Percentiles rank a stretch among this genome's conserved stretches.
phyloP scores from a whole-genome alignment of 1,284 basidiomycete genomes.

The Moniliophthora roreri region DNA sequence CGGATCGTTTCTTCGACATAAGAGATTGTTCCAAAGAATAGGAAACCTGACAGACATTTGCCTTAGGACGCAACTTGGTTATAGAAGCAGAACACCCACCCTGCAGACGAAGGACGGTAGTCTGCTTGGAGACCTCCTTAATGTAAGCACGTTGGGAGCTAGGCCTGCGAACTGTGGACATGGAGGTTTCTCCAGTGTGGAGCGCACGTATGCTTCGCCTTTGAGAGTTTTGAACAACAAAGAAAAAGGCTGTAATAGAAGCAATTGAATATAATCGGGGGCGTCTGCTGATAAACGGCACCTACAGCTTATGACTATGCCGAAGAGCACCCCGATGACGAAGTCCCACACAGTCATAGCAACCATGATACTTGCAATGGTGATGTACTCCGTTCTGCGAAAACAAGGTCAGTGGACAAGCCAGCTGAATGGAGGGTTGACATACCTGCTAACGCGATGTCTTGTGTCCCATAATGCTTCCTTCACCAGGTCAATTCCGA shows the following conservation, averaged over 20 bases:
- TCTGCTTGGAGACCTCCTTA: slow-evolving; percentile 89
- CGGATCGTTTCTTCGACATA: slow-evolving; percentile 84
- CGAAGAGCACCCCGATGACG: slow-evolving; percentile 91
- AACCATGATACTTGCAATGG: slow-evolving; percentile 79
- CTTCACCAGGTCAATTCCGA: slow-evolving; percentile 93
- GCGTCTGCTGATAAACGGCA: slow-evolving; percentile 11
- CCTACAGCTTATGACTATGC: slow-evolving; percentile 88
- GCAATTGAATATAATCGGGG: slow-evolving; percentile 14
- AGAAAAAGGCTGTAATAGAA: slow-evolving; percentile 74
- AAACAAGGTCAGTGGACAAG: neutral
- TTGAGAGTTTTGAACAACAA: slow-evolving; percentile 92
- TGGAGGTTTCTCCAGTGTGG: slow-evolving; percentile 77
- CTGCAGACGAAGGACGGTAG: slow-evolving; percentile 87
- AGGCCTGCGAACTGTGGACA: slow-evolving; percentile 92
- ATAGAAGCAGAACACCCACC: slow-evolving; percentile 37
- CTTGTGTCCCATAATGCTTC: slow-evolving; percentile 97
- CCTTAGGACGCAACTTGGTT: neutral
- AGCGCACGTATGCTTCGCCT: slow-evolving; percentile 79
- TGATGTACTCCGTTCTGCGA: slow-evolving; percentile 71
- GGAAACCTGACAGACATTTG: slow-evolving; percentile 54
- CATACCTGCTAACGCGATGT: slow-evolving; percentile 78
- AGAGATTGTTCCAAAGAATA: slow-evolving; percentile 96
- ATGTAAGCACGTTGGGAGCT: slow-evolving; percentile 88
- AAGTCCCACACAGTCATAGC: slow-evolving; percentile 96
- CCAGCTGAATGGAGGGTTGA: slow-evolving; percentile 29